phyloP scores from a whole-genome alignment of 768 basidiomycete genomes.

The Trametes meyenii region DNA sequence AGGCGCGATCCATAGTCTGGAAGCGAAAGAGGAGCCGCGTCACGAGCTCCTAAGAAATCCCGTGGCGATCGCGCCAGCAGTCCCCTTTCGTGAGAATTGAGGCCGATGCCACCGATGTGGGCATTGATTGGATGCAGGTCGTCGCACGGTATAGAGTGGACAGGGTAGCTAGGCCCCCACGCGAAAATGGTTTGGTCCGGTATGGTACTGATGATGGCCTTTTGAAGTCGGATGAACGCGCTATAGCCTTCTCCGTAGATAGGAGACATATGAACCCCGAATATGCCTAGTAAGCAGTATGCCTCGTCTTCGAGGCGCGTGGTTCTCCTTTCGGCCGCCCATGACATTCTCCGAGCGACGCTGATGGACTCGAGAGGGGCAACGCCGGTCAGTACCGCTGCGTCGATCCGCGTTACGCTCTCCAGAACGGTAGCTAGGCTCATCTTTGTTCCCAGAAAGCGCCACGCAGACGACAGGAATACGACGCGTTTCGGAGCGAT shows the following conservation, averaged over 20 bases:
- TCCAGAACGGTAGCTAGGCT: background rate
- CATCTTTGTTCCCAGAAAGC: background rate
- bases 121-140: background rate
- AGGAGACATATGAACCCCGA: background rate
- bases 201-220: background rate
- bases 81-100: background rate
- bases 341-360: background rate
- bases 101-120: background rate
- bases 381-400: background rate
- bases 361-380: background rate
- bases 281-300: background rate
- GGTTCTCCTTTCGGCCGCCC: background rate
- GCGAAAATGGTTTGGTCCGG: background rate
- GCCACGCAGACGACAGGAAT: background rate
- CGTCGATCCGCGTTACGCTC: background rate
- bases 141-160: background rate
- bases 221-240: background rate
- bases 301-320: conserved; percentile 3
- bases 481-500: background rate
- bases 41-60: background rate
- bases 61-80: background rate
- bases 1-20: background rate
- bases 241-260: background rate
- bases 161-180: background rate
- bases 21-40: background rate